Evolutionary conservation across 148 eudicot genomes (phyloP), one percentile per base, ranked within the genome.

Genomic region (Suaeda aralocaspica): DNA sequence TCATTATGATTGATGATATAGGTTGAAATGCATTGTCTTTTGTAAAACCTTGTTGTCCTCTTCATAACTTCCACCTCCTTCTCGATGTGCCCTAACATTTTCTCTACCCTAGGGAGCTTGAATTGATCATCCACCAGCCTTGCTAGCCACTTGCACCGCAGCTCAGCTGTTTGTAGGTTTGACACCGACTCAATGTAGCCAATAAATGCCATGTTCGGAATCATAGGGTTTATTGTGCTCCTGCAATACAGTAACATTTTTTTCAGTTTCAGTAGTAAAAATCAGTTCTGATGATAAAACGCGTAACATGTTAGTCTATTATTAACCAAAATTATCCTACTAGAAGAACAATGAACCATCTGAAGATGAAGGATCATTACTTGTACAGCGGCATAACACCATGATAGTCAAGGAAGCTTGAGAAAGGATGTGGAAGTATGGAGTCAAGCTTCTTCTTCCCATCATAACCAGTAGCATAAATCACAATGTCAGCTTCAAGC

Each of bases 191-290:
- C 97, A 2, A 91, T 74, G 64, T 86, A 91, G 5, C 99, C 99
- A 30, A 91, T 87, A 75, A 91, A 95, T 9, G 97, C 96, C 97
- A 89, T 91, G 75, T 89, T 95, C 0, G 99, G 99, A 33, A 95
- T 91, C 84, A 84, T 77, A 42, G 99, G 97, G 76, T 91, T 83
- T 63, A 91, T 86, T 29, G 97, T 91, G 31, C 99, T 92, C 83
- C 96, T 87, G 75, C 66, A 28, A 62, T 30, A 52, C 16, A 46
- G 36, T 15, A 24, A 28, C 13, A 36, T 14, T n/a, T n/a, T n/a
- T n/a, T 15, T 4, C 9, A 11, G 8, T n/a, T 21, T 18, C 44
- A 5, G 13, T 28, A 26, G 0, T 5, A 30, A 29, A 50, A 1
- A 9, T 16, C 6, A 48, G 3, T 28, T 28, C 2, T n/a, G n/a